phyloP scores from a whole-genome alignment of 441 rosid genomes.

The Pelargonium myrrhifolium region DNA sequence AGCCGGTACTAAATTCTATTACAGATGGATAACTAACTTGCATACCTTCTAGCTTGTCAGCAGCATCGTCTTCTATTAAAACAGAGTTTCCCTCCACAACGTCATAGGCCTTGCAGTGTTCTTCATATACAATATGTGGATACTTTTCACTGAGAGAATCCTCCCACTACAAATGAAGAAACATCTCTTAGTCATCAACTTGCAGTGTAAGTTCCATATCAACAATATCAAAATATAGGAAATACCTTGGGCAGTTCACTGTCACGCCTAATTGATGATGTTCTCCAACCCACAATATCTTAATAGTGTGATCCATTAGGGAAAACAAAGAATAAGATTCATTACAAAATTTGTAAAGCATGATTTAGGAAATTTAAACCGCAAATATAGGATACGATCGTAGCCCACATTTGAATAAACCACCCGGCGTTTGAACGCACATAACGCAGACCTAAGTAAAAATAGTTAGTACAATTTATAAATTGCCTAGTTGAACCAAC shows the following conservation, averaged over 20 bases:
- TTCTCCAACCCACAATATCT: constrained; percentile 99
- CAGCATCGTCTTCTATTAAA: constrained; percentile 33
- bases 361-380: neutral
- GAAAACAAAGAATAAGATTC: constrained; percentile 23
- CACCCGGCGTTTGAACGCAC: constrained; percentile 76
- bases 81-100: constrained; percentile 28
- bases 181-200: constrained; percentile 1
- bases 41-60: constrained; percentile 74
- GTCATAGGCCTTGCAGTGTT: constrained; percentile 69
- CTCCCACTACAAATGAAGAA: constrained; percentile 47
- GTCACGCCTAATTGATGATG: constrained; percentile 80
- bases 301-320: constrained; percentile 29
- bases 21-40: neutral
- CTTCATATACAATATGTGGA: constrained; percentile 85
- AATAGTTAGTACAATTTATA: constrained; percentile 10
- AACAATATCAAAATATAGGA: constrained; percentile 11
- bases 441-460: constrained; percentile 68
- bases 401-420: constrained; percentile 73
- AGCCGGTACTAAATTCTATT: neutral
- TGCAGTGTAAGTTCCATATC: neutral
- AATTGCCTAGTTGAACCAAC: constrained; percentile 11
- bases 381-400: constrained; percentile 73
- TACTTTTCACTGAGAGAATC: constrained; percentile 57
- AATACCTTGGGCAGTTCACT: constrained; percentile 80
- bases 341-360: constrained; percentile 11